Evolutionary conservation across 2,329 filamentous ascomycete genomes (phyloP).

Genomic region (Sporothrix sp.): DNA sequence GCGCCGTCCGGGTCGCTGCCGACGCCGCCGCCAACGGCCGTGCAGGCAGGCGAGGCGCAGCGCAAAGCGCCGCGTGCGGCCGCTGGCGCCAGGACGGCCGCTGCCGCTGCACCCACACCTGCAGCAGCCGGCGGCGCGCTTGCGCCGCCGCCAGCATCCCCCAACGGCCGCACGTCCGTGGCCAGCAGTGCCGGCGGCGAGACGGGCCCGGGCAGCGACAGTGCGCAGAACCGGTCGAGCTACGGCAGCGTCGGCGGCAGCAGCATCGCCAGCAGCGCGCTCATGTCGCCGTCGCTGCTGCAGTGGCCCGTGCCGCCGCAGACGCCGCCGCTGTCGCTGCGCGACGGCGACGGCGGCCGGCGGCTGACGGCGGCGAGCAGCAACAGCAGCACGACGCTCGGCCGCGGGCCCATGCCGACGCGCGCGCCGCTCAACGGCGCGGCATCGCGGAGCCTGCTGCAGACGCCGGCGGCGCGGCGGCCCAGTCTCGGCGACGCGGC

Average conservation of each 20-base stretch:
- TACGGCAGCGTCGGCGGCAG: slow-evolving; percentile 12
- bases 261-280: slow-evolving; percentile 17
- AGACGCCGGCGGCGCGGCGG: neutral
- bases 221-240: slow-evolving; percentile 11
- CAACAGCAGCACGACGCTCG: neutral
- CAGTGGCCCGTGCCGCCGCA: slow-evolving; percentile 17
- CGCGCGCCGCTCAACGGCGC: slow-evolving; percentile 10
- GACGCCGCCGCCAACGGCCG: neutral
- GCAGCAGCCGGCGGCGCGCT: too few species aligned
- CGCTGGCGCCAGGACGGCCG: neutral
- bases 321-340: slow-evolving; percentile 14
- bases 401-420: slow-evolving; percentile 5
- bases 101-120: neutral
- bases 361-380: neutral
- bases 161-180: too few species aligned
- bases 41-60: neutral
- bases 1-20: neutral
- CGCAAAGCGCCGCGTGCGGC: neutral
- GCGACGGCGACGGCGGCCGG: neutral
- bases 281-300: slow-evolving; percentile 14
- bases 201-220: neutral
- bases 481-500: neutral
- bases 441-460: slow-evolving; percentile 12
- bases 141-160: too few species aligned
- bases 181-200: neutral